Conservation (phyloP, 495 filamentous ascomycete species). For the Talaromyces nanjingensis region DNA sequence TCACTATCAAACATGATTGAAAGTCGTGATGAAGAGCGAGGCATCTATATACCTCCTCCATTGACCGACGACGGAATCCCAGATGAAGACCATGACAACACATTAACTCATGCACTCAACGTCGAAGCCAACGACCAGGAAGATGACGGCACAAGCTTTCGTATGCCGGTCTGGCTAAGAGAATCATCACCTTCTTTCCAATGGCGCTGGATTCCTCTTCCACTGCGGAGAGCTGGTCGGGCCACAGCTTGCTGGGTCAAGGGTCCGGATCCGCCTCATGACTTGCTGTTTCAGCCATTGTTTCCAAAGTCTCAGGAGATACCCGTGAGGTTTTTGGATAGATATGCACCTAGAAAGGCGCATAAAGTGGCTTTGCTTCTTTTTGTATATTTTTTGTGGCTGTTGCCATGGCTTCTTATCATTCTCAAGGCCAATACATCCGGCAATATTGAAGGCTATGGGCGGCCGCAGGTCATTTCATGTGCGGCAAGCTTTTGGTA, state of each 20-base stretch:
- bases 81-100: slow-evolving; percentile 28
- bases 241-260: slow-evolving; percentile 56
- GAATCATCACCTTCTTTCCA: slow-evolving; percentile 48
- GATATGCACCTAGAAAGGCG: slow-evolving; percentile 52
- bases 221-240: slow-evolving; percentile 38
- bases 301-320: slow-evolving; percentile 63
- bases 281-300: slow-evolving; percentile 59
- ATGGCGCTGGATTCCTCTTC: slow-evolving; percentile 47
- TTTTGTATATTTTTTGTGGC: slow-evolving; percentile 62
- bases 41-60: slow-evolving; percentile 28
- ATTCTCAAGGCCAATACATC: slow-evolving; percentile 56
- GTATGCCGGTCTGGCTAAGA: slow-evolving; percentile 43
- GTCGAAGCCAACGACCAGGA: slow-evolving; percentile 28
- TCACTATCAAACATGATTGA: slow-evolving; percentile 22
- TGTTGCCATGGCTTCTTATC: slow-evolving; percentile 62
- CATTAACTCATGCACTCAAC: slow-evolving; percentile 18
- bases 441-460: slow-evolving; percentile 63
- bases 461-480: slow-evolving; percentile 55
- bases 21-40: slow-evolving; percentile 27
- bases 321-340: slow-evolving; percentile 56
- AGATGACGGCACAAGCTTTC: slow-evolving; percentile 22
- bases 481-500: slow-evolving; percentile 59
- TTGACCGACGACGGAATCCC: slow-evolving; percentile 30
- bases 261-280: slow-evolving; percentile 59
- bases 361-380: slow-evolving; percentile 54